Base-by-base conservation (phyloP, 768 basidiomycete genomes). In the Trametes cubensis region DNA sequence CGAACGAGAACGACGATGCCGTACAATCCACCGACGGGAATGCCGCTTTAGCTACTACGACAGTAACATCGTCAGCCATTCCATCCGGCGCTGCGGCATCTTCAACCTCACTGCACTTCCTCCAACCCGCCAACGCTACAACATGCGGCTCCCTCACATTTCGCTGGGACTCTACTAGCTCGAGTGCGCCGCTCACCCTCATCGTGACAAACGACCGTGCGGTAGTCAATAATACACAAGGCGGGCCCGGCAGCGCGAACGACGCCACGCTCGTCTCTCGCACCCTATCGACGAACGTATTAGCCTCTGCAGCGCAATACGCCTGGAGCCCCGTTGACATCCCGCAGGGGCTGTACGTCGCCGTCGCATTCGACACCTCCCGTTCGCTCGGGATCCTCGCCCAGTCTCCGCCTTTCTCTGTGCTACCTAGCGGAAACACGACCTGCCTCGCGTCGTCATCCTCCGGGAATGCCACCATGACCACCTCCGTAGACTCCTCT, bases 291-390 rank as follows among this genome's bases (percentile, higher is more conserved):
- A 71, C 69, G 15, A 63, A 70, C 52, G 57, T 72, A 21, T 60
- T 70, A 3, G 66, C 73, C 7, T 64, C 68, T 23, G 66, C 68
- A 1, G 50, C 69, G 14, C 50, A 28, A 21, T 71, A 69, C 58
- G 62, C 58, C 26, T 77, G 77, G 76, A 20, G 56, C 23, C 58
- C 67, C 4, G 75, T 77, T 14, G 72, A 76, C 54, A 72, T 77
- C 15, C 63, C 66, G n/a, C 66, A 66, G 42, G 78, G 78, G 34
- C 68, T 70, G 69, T 78, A 79, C 59, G 66, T 65, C 39, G 69
- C 66, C 13, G 60, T 69, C 45, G 72, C 74, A 2, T 68, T 66
- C 61, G 68, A 73, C 50, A 68, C 69, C 1, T 25, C 61, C 15
- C 58, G 52, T 53, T 61, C 51, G 7, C 25, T 44, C 28, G 67